These are phyloP conservation scores for Tulasnella sp. DNA, from an alignment of 768 basidiomycete species.

Conservation along the genomic window DNA sequence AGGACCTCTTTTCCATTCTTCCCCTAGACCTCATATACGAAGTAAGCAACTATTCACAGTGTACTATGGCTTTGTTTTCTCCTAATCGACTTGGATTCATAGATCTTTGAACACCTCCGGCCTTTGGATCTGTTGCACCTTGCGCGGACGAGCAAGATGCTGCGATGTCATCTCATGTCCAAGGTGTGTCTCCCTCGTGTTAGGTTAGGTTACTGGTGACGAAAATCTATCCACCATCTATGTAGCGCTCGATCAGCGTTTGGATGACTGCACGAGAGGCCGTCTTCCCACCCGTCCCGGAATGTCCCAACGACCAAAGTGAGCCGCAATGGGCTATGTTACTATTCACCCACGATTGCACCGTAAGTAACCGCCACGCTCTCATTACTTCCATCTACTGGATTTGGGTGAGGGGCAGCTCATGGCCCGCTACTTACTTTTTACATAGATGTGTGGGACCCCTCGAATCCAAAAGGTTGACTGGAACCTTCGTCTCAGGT, in stretches of 20 bases:
- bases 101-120: background rate
- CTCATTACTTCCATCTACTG: background rate
- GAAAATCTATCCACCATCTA: too few species aligned
- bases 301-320: constrained; percentile 10
- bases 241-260: background rate
- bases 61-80: background rate
- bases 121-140: background rate
- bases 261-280: background rate
- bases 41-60: background rate
- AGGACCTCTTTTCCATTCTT: background rate
- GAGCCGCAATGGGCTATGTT: constrained; percentile 14
- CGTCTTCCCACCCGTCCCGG: background rate
- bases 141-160: background rate
- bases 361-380: background rate
- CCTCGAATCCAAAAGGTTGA: background rate
- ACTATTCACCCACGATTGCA: constrained; percentile 3
- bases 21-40: constrained; percentile 3
- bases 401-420: too few species aligned
- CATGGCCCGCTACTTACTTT: background rate
- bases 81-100: too few species aligned
- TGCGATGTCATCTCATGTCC: constrained; percentile 1
- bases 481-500: background rate
- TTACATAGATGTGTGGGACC: background rate
- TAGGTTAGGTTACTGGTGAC: background rate
- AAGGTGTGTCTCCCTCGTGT: background rate